Conservation (phyloP, 306 rosid species). For the Fagus sylvatica region DNA sequence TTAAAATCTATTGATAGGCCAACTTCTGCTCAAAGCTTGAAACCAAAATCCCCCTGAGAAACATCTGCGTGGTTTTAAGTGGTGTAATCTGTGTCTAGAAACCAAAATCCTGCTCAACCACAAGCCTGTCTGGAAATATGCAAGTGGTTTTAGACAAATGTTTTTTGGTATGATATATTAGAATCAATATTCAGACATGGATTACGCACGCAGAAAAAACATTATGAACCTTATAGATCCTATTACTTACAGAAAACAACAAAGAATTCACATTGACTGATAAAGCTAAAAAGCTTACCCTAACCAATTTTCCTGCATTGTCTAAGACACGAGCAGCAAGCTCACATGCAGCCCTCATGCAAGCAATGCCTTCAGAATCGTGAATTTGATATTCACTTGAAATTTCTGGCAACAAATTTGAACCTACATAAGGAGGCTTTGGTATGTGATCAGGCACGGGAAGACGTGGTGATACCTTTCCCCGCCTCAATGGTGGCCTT, state of each 20-base stretch:
- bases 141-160: neutral
- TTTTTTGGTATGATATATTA: neutral
- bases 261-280: neutral
- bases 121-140: neutral
- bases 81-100: no score
- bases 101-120: no score
- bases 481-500: conserved; percentile 70
- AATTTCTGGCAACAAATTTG: conserved; percentile 69
- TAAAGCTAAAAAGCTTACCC: conserved; percentile 53
- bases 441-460: conserved; percentile 83
- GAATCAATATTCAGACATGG: neutral
- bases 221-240: neutral
- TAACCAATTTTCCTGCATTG: conserved; percentile 84
- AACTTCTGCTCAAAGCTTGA: no score
- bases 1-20: no score
- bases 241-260: neutral
- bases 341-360: conserved; percentile 85
- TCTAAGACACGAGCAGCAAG: conserved; percentile 93
- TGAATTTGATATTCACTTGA: conserved; percentile 71
- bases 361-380: conserved; percentile 69
- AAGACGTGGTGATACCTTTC: conserved; percentile 72
- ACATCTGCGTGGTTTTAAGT: no score
- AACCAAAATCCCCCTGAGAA: no score
- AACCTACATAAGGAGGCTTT: conserved; percentile 82
- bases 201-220: neutral